phyloP scores from a whole-genome alignment of 139 green algal species.

The Haematococcus sp. region DNA sequence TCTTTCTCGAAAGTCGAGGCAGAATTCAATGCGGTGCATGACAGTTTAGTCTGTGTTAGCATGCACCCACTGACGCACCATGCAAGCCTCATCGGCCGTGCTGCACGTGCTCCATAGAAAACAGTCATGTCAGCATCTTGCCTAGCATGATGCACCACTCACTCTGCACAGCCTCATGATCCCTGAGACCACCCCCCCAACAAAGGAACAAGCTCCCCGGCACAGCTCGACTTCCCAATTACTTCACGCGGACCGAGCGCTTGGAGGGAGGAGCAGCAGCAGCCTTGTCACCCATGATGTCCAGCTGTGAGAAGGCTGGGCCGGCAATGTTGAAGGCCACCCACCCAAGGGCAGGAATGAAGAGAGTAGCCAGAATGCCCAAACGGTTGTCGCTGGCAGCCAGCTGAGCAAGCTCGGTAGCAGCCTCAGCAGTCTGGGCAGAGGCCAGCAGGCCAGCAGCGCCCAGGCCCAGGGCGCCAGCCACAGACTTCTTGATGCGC shows the following conservation, averaged over 20 bases:
- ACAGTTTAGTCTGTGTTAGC: too few species aligned
- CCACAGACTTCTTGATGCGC: conserved; percentile 10
- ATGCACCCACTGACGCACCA: too few species aligned
- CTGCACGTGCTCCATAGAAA: too few species aligned
- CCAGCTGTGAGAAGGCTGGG: neutral
- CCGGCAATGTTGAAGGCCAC: conserved; percentile 73
- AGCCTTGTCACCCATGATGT: conserved; percentile 4
- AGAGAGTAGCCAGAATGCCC: conserved; percentile 41
- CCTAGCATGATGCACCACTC: too few species aligned
- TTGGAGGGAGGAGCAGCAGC: neutral
- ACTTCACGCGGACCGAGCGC: neutral
- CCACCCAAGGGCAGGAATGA: conserved; percentile 67
- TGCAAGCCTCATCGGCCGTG: too few species aligned
- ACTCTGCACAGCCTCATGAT: too few species aligned
- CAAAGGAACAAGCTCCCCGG: too few species aligned
- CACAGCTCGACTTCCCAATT: too few species aligned
- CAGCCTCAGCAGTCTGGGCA: conserved; percentile 31
- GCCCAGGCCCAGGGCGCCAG: conserved; percentile 35
- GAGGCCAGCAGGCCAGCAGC: conserved; percentile 44
- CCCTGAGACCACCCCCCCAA: too few species aligned
- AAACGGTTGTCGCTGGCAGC: conserved; percentile 61
- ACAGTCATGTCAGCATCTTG: too few species aligned
- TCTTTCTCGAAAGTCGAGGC: too few species aligned
- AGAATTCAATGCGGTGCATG: too few species aligned
- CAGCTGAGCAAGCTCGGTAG: conserved; percentile 62